Evolutionary conservation across 2,329 filamentous ascomycete species (phyloP), one percentile per base, ranked within the genome.

Genomic region (Fusarium clavum): DNA sequence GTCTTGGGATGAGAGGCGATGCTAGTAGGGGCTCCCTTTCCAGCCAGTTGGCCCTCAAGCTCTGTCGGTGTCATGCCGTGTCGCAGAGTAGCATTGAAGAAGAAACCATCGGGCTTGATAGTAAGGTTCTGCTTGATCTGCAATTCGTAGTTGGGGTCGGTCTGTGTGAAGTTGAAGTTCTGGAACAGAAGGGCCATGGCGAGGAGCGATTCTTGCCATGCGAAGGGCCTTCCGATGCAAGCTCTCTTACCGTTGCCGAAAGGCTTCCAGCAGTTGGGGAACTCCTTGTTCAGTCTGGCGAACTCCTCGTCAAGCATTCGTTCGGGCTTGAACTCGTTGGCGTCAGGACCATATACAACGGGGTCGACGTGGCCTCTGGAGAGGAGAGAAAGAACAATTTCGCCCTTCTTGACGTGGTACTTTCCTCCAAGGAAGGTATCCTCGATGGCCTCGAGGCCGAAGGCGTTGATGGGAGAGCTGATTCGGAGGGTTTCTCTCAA

Each of bases 211-310:
- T 94, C 92, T 75, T 94, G 92, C 89, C 90, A 92, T 2, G 92
- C 91, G 76, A 94, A 94, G 0, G 88, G 84, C 2, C 91, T 83
- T 6, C 92, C 92, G 64, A 94, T 94, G 71, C 92, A 94, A 2
- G 83, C 90, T 56, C 92, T 82, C 67, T 86, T 83, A 2, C 92
- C 92, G 61, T 92, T 91, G 3, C 92, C 92, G 71, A 94, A 94
- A 5, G 92, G 91, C 79, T 92, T 92, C 89, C 88, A 91, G 32
- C 85, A 84, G 57, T 87, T 88, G 16, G 84, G 84, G 30, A 88
- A 90, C 8, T 92, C 83, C 27, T 87, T 86, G 64, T 88, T 86
- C 24, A 90, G 77, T 5, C 83, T 83, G 18, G 88, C 83, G 73
- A 93, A 94, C 25, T 86, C 84, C 16, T 90, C 90, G 41, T 92